These are phyloP conservation scores for Sugiyamaella smithiae DNA, from an alignment of 805 yeast species.

Conservation along the genomic window DNA sequence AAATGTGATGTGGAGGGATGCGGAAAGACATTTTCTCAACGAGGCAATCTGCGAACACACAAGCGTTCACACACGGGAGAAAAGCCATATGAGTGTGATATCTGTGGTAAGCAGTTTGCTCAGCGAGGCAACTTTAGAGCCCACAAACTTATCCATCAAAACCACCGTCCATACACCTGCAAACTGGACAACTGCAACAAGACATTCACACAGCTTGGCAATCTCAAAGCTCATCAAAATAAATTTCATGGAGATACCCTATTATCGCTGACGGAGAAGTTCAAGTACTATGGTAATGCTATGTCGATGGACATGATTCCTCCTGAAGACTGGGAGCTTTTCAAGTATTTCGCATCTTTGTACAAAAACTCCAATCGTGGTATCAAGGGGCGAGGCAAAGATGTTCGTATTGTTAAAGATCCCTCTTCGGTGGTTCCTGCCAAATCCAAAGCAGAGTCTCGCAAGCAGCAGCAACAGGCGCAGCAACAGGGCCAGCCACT, in stretches of 20 bases:
- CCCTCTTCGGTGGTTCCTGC: slow-evolving; percentile 5
- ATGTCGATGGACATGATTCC: slow-evolving; percentile 44
- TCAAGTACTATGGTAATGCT: slow-evolving; percentile 30
- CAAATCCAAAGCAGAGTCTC: background rate
- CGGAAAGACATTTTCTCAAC: slow-evolving; percentile 81
- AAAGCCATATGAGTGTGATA: slow-evolving; percentile 78
- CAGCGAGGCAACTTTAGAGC: slow-evolving; percentile 91
- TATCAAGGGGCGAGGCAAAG: slow-evolving; percentile 84
- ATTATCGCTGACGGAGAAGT: slow-evolving; percentile 55
- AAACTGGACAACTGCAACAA: slow-evolving; percentile 78
- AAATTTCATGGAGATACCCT: slow-evolving; percentile 76
- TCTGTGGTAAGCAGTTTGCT: slow-evolving; percentile 75
- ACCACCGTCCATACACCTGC: slow-evolving; percentile 75
- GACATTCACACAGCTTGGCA: slow-evolving; percentile 87
- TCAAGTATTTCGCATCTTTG: slow-evolving; percentile 73
- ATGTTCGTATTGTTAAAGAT: slow-evolving; percentile 26
- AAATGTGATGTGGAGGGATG: slow-evolving; percentile 63
- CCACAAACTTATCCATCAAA: slow-evolving; percentile 77
- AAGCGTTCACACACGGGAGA: slow-evolving; percentile 87
- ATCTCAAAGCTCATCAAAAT: slow-evolving; percentile 91
- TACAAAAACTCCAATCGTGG: slow-evolving; percentile 90
- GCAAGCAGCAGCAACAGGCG: slow-evolving; percentile 4
- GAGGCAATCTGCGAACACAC: slow-evolving; percentile 87
- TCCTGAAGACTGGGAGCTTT: slow-evolving; percentile 59
- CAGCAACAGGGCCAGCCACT: slow-evolving; percentile 7